Percentiles rank a stretch among this genome's conserved stretches.
Evolutionary conservation across 2,329 filamentous ascomycete species (phyloP).

Genomic region (Raffaelea albimanens): DNA sequence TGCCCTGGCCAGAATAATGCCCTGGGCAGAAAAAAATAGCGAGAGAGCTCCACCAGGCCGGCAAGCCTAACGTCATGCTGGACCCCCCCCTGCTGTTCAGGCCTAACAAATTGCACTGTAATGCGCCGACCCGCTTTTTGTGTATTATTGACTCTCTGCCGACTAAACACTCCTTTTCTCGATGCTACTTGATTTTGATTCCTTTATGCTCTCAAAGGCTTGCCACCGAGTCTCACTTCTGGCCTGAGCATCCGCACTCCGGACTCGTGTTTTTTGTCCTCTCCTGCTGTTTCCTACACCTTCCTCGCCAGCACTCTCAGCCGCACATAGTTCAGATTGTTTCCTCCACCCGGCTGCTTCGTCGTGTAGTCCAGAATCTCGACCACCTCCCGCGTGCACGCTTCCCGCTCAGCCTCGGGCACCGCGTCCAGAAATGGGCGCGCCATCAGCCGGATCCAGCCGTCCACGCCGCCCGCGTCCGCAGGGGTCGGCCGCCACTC

Average conservation of each 20-base stretch:
- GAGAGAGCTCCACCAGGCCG: background rate
- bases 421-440: slow-evolving; percentile 47
- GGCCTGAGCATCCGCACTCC: too few species aligned
- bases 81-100: too few species aligned
- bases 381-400: slow-evolving; percentile 41
- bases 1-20: too few species aligned
- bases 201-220: too few species aligned
- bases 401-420: slow-evolving; percentile 35
- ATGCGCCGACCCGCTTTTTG: too few species aligned
- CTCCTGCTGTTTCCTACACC: slow-evolving; percentile 5
- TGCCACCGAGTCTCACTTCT: too few species aligned
- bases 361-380: slow-evolving; percentile 46
- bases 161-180: too few species aligned
- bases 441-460: slow-evolving; percentile 58
- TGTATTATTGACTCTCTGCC: too few species aligned
- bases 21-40: slow-evolving; percentile 2
- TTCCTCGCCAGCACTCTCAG: slow-evolving; percentile 14
- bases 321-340: slow-evolving; percentile 44
- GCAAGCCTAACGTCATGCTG: too few species aligned
- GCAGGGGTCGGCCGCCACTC: slow-evolving; percentile 56
- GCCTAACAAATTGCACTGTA: too few species aligned
- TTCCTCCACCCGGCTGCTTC: slow-evolving; percentile 45
- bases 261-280: background rate
- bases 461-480: slow-evolving; percentile 51
- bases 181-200: too few species aligned